These are phyloP conservation scores for Pistacia vera DNA, from an alignment of 345 rosid genomes.

Conservation along the genomic window DNA sequence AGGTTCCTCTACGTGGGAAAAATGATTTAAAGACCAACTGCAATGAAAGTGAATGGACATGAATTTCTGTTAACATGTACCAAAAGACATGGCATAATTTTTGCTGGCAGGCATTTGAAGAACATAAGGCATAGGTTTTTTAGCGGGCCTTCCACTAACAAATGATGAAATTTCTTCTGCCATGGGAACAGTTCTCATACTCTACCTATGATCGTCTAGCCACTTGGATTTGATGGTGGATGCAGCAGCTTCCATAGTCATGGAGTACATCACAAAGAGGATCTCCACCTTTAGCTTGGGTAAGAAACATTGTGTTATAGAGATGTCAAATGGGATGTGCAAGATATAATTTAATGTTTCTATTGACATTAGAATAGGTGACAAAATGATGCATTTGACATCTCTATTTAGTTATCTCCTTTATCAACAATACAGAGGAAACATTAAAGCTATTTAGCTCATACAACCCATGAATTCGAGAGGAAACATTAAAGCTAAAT, in stretches of 20 bases:
- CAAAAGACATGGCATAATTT: neutral
- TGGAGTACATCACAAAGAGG: too few species aligned
- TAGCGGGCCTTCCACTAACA: neutral
- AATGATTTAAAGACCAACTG: too few species aligned
- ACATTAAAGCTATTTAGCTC: slow-evolving; percentile 17
- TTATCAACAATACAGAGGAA: too few species aligned
- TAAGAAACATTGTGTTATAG: too few species aligned
- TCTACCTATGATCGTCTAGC: slow-evolving; percentile 5
- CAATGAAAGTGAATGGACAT: neutral
- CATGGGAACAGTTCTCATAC: neutral
- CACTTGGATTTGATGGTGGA: neutral
- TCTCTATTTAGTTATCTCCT: too few species aligned
- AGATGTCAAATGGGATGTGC: too few species aligned
- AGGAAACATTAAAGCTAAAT: slow-evolving; percentile 26
- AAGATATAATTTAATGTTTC: too few species aligned
- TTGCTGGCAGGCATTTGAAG: neutral
- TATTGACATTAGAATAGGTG: too few species aligned
- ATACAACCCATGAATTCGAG: slow-evolving; percentile 38
- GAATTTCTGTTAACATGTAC: neutral
- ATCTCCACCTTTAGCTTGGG: too few species aligned
- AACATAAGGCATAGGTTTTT: neutral
- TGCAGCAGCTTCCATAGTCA: neutral
- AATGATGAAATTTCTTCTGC: neutral
- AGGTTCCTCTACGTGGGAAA: too few species aligned
- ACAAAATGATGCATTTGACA: too few species aligned